A percentile compares a stretch with the other conserved stretches of the same genome.
phyloP scores from a whole-genome alignment of 768 basidiomycete species.

The Suillus hirtellus region DNA sequence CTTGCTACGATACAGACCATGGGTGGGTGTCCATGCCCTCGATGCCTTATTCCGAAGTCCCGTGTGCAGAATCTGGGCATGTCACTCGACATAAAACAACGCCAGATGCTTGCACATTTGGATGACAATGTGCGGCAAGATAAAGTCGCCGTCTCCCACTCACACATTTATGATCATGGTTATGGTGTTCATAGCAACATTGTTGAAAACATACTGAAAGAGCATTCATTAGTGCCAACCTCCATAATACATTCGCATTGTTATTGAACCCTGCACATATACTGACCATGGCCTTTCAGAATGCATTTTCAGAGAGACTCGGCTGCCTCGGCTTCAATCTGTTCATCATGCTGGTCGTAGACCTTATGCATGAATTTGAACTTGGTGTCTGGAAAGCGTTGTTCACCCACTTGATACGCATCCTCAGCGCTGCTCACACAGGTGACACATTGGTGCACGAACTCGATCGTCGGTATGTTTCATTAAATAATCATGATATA shows the following conservation, averaged over 20 bases:
- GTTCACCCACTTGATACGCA: slow-evolving; percentile 29
- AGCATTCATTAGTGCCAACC: slow-evolving; percentile 23
- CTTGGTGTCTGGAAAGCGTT: slow-evolving; percentile 33
- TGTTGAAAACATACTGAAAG: slow-evolving; percentile 17
- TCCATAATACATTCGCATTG: slow-evolving; percentile 3
- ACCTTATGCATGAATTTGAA: slow-evolving; percentile 34
- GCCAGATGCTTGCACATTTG: neutral
- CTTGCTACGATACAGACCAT: slow-evolving; percentile 23
- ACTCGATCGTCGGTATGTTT: slow-evolving; percentile 14
- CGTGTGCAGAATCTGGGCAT: slow-evolving; percentile 16
- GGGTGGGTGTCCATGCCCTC: slow-evolving; percentile 31
- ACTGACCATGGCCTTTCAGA: slow-evolving; percentile 20
- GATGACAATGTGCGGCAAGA: slow-evolving; percentile 11
- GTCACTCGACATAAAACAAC: slow-evolving; percentile 7
- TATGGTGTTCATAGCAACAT: slow-evolving; percentile 8
- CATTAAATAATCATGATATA: neutral
- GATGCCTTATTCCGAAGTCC: slow-evolving; percentile 21
- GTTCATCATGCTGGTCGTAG: slow-evolving; percentile 25
- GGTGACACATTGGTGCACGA: slow-evolving; percentile 13
- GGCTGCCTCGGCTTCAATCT: slow-evolving; percentile 21
- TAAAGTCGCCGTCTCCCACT: slow-evolving; percentile 1
- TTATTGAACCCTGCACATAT: neutral
- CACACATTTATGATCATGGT: slow-evolving; percentile 18
- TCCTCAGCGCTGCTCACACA: slow-evolving; percentile 17
- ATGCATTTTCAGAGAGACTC: slow-evolving; percentile 26